A percentile compares a stretch with the other conserved stretches of the same genome.
Conservation (phyloP, 305 asterid species). For the Euphrasia arctica region DNA sequence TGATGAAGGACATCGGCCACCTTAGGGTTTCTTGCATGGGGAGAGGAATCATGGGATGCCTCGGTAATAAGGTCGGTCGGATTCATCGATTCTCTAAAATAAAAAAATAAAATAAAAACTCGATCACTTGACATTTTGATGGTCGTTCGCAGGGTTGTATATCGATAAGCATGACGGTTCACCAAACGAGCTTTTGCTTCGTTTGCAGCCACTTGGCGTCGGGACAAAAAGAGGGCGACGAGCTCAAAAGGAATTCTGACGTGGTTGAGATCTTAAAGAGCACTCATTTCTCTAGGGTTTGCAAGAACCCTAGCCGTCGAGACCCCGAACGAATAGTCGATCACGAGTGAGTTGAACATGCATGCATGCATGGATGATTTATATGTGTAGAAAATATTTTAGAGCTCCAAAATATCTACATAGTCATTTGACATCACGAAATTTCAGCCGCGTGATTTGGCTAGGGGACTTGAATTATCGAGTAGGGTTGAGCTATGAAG, state of each 20-base stretch:
- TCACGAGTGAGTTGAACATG: slow-evolving; percentile 30
- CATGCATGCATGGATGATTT: too few relatives aligned
- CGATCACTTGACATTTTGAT: too few relatives aligned
- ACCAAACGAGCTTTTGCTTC: slow-evolving; percentile 82
- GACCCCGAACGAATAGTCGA: slow-evolving; percentile 57
- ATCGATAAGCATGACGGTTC: slow-evolving; percentile 83
- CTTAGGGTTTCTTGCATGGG: slow-evolving; percentile 70
- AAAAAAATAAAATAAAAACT: too few relatives aligned
- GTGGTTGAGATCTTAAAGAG: slow-evolving; percentile 71
- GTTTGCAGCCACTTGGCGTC: slow-evolving; percentile 93
- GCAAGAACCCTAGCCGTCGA: slow-evolving; percentile 45
- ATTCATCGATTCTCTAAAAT: too few relatives aligned
- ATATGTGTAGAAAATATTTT: too few relatives aligned
- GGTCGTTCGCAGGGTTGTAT: slow-evolving; percentile 65
- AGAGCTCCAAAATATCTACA: too few relatives aligned
- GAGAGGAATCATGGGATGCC: slow-evolving; percentile 93
- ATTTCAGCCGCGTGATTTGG: slow-evolving; percentile 80
- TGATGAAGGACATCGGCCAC: slow-evolving; percentile 66
- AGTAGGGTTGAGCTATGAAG: slow-evolving; percentile 74
- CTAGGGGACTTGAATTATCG: slow-evolving; percentile 92
- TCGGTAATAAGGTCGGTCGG: slow-evolving; percentile 73
- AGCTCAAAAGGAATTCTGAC: slow-evolving; percentile 67
- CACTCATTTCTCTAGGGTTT: slow-evolving; percentile 49
- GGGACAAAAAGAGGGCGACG: slow-evolving; percentile 93
- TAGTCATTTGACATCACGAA: too few relatives aligned